phyloP scores from a whole-genome alignment of 306 rosid species.

The Trifolium subterraneum region DNA sequence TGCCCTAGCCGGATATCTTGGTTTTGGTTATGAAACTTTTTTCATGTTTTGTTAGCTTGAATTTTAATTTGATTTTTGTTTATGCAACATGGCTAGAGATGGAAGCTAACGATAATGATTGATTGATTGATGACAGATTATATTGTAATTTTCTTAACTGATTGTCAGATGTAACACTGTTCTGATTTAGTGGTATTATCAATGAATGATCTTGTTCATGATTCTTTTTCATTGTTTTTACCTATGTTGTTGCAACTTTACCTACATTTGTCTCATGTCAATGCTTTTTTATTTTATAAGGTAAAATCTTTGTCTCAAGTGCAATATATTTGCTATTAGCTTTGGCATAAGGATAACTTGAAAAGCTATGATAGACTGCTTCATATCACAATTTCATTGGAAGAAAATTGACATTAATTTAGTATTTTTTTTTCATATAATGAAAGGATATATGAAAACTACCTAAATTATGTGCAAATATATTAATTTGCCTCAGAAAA shows the following conservation, averaged over 20 bases:
- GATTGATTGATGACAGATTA: conserved; percentile 36
- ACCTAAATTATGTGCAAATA: too few species aligned
- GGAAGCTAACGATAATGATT: conserved; percentile 43
- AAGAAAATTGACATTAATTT: too few species aligned
- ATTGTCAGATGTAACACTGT: conserved; percentile 34
- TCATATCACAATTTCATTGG: too few species aligned
- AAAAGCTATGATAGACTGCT: neutral
- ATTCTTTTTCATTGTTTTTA: conserved; percentile 30
- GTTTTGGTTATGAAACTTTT: conserved; percentile 21
- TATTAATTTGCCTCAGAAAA: too few species aligned
- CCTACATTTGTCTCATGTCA: neutral
- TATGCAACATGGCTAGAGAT: conserved; percentile 46
- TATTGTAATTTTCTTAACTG: conserved; percentile 36
- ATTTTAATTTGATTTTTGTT: conserved; percentile 38
- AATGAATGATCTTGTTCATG: conserved; percentile 29
- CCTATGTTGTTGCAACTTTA: neutral
- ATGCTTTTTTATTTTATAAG: neutral
- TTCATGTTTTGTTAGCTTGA: conserved; percentile 25
- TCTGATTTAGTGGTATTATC: conserved; percentile 40
- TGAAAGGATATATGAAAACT: too few species aligned
- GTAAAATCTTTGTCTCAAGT: neutral
- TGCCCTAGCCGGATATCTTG: neutral
- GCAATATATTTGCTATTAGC: neutral
- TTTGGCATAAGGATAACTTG: neutral
- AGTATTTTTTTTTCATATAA: too few species aligned